These are phyloP conservation scores for Scheffersomyces parashehatae DNA, from an alignment of 1,139 yeast genomes.

Conservation along the genomic window DNA sequence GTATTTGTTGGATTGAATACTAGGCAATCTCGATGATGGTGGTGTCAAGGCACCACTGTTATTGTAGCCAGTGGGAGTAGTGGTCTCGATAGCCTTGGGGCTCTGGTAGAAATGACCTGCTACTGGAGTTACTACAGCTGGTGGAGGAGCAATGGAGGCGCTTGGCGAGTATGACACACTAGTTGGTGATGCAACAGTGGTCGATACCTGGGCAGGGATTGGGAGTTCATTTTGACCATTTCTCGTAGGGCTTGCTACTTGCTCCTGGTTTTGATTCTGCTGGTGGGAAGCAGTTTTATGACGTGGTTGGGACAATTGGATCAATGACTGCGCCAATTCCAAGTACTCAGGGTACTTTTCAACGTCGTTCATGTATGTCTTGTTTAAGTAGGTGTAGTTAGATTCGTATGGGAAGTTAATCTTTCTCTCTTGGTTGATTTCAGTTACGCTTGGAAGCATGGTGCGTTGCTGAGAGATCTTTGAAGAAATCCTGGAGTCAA, in stretches of 20 bases:
- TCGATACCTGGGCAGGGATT: not conserved
- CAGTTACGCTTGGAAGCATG: slow-evolving; percentile 25
- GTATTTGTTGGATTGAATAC: slow-evolving; percentile 7
- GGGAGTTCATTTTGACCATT: slow-evolving; percentile 1
- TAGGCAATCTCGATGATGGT: slow-evolving; percentile 12
- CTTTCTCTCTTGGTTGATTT: slow-evolving; percentile 28
- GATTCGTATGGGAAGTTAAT: slow-evolving; percentile 58
- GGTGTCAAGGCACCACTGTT: slow-evolving; percentile 10
- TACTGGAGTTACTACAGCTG: slow-evolving; percentile 4
- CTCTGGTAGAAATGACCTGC: not conserved
- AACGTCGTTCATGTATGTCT: slow-evolving; percentile 47
- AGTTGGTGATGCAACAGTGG: slow-evolving; percentile 5
- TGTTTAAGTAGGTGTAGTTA: slow-evolving; percentile 52
- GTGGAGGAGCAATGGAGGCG: slow-evolving; percentile 7
- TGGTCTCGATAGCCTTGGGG: slow-evolving; percentile 5
- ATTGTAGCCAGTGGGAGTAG: slow-evolving; percentile 10
- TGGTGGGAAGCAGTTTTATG: slow-evolving; percentile 1
- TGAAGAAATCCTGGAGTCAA: slow-evolving; percentile 42
- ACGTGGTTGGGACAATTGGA: slow-evolving; percentile 34
- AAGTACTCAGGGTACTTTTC: slow-evolving; percentile 50
- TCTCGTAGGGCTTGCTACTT: not conserved
- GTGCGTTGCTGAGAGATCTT: slow-evolving; percentile 27
- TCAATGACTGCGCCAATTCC: slow-evolving; percentile 47
- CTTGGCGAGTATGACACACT: not conserved
- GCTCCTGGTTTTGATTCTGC: not conserved